These are phyloP conservation scores for Aspergillus viridinutans DNA, from an alignment of 2,329 filamentous ascomycete genomes.

Conservation along the genomic window DNA sequence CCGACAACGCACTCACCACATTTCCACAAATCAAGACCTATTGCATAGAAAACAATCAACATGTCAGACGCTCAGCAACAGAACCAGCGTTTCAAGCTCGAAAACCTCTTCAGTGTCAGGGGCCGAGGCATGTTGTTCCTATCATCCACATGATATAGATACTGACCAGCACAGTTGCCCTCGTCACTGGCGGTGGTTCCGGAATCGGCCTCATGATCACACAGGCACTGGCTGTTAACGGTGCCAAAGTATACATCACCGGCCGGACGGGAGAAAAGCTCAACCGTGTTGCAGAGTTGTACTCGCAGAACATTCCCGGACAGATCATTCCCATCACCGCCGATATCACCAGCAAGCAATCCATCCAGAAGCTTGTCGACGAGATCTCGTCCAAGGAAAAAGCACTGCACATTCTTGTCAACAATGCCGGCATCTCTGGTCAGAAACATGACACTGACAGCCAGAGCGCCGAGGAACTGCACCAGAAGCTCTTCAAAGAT, in stretches of 20 bases:
- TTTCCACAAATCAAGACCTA: neutral
- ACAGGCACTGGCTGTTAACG: constrained; percentile 56
- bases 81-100: constrained; percentile 44
- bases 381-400: constrained; percentile 58
- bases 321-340: constrained; percentile 58
- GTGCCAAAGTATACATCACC: constrained; percentile 59
- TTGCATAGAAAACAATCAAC: neutral
- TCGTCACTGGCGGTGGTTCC: constrained; percentile 58
- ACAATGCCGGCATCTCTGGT: constrained; percentile 65
- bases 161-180: constrained; percentile 40
- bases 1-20: too few relatives aligned
- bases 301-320: constrained; percentile 48
- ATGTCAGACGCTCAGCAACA: constrained; percentile 29
- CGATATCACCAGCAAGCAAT: constrained; percentile 61
- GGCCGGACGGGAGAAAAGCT: constrained; percentile 46
- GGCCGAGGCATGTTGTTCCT: constrained; percentile 34
- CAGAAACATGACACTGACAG: constrained; percentile 51
- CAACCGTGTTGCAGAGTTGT: constrained; percentile 30
- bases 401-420: constrained; percentile 66
- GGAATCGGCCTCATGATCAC: constrained; percentile 64
- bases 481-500: constrained; percentile 58
- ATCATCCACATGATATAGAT: neutral
- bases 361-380: constrained; percentile 54
- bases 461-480: constrained; percentile 52
- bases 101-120: constrained; percentile 53